Conservation (phyloP, 495 filamentous ascomycete species). For the Penicillium silybi region DNA sequence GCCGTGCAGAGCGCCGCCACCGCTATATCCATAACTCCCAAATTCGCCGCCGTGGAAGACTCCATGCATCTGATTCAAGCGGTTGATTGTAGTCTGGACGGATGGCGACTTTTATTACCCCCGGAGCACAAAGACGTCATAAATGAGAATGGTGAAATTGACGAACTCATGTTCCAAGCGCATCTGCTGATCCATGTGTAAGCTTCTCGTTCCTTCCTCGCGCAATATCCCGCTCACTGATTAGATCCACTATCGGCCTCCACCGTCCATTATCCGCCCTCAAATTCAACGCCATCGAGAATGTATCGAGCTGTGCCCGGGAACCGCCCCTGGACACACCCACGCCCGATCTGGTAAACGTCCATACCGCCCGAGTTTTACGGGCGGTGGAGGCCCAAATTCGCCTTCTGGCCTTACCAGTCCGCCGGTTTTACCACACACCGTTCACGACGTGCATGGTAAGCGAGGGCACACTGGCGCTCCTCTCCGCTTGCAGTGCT, state of each 20-base stretch:
- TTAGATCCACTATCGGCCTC: constrained; percentile 25
- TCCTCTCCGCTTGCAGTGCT: constrained; percentile 26
- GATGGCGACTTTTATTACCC: constrained; percentile 28
- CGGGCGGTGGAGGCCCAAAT: constrained; percentile 25
- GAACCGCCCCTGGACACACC: constrained; percentile 19
- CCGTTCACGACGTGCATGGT: constrained; percentile 34
- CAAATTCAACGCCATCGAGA: constrained; percentile 24
- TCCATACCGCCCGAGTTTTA: constrained; percentile 26
- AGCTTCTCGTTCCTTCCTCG: too few species aligned
- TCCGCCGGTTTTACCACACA: constrained; percentile 18
- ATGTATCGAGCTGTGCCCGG: constrained; percentile 28
- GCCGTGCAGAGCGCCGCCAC: constrained; percentile 32
- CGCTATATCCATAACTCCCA: constrained; percentile 21
- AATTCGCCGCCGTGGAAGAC: constrained; percentile 21
- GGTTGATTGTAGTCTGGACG: constrained; percentile 24
- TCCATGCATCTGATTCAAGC: constrained; percentile 24
- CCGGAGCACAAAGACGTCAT: constrained; percentile 26
- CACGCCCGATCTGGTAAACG: constrained; percentile 22
- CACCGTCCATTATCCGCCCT: constrained; percentile 33
- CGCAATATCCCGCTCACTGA: too few species aligned
- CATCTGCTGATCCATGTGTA: constrained; percentile 33
- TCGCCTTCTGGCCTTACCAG: constrained; percentile 26
- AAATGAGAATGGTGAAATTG: constrained; percentile 26
- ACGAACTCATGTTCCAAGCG: constrained; percentile 37
- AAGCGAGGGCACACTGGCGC: constrained; percentile 23